Base-by-base conservation (phyloP, 2,329 filamentous ascomycete species). In the Microcera coccophila region DNA sequence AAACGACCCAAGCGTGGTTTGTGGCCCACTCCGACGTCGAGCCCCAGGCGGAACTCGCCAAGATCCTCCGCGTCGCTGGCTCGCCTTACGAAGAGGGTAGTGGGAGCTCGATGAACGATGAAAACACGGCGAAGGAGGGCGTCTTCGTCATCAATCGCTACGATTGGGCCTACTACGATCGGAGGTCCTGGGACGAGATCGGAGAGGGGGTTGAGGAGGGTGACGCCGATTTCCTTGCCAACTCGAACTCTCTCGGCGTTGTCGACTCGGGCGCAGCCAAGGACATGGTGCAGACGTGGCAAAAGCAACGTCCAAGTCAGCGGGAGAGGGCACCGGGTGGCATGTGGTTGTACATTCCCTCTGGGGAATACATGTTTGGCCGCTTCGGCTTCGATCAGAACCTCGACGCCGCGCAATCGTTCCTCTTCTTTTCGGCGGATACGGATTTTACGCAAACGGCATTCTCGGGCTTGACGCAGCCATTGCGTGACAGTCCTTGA, bases 331-430 rank as follows among this genome's bases (percentile, higher is more conserved):
- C 36, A 11, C 26, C 22, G 8, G 3, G 15, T 12, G 36, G 36
- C n/a, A 21, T 44, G 5, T 44, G 41, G 41, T 24, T 44, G 36
- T 33, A 14, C 18, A 39, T 44, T n/a, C 41, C 41, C 22, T 21
- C 39, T 12, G 32, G 41, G 12, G 41, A 44, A 12, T 44, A 44
- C 32, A 39, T 36, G 36, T 44, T 44, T 39, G 41, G 41, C 10
- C 41, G 41, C 18, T 44, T 44, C 17, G 41, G 41, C 17, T 39
- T 39, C 36, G 31, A 44, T 8, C 31, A 39, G 2, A 18, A 28
- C 3, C 36, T 31, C 7, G 31, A 21, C 17, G 16, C 36, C 4
- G 41, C 41, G 5, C 36, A 29, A 8, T 44, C 41, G 4, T 44
- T 44, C 16, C 29, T 44, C 8, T 36, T 44, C 36, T 44, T 44